Conservation (phyloP, 2,329 filamentous ascomycete genomes). For the Aspergillus flavus region DNA sequence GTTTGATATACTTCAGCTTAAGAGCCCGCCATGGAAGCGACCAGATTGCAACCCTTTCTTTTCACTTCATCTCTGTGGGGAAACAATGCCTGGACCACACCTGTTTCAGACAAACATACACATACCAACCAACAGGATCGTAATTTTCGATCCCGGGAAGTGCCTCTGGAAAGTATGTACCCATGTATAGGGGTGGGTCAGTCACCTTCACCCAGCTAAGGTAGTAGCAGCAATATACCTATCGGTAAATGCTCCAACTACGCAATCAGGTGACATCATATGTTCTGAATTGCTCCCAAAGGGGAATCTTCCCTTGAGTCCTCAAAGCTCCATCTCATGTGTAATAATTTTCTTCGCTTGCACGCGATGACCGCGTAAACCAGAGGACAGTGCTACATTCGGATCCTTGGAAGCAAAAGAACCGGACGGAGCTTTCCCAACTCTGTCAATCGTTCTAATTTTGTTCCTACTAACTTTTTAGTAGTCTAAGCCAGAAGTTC, state of each 20-base stretch:
- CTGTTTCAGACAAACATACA: neutral
- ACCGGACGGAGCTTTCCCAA: constrained; percentile 3
- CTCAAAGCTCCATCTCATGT: neutral
- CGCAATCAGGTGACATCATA: constrained; percentile 5
- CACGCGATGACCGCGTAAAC: neutral
- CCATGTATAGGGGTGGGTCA: neutral
- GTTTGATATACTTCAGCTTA: neutral
- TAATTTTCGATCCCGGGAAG: neutral
- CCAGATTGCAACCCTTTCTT: neutral
- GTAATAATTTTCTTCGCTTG: neutral
- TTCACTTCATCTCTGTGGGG: neutral
- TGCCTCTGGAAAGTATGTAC: neutral
- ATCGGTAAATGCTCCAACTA: constrained; percentile 2
- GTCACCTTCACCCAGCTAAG: neutral
- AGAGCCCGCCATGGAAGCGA: neutral
- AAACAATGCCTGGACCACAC: neutral
- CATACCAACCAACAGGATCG: neutral
- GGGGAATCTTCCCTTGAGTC: neutral
- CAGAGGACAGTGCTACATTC: neutral
- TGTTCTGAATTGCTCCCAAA: neutral
- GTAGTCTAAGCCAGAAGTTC: constrained; percentile 3
- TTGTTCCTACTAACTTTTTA: constrained; percentile 5
- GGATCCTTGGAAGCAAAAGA: neutral
- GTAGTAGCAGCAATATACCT: neutral
- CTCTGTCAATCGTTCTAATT: constrained; percentile 4